Evolutionary conservation across 169 alveolate species (phyloP).

Genomic region (Plasmodium fragile): DNA sequence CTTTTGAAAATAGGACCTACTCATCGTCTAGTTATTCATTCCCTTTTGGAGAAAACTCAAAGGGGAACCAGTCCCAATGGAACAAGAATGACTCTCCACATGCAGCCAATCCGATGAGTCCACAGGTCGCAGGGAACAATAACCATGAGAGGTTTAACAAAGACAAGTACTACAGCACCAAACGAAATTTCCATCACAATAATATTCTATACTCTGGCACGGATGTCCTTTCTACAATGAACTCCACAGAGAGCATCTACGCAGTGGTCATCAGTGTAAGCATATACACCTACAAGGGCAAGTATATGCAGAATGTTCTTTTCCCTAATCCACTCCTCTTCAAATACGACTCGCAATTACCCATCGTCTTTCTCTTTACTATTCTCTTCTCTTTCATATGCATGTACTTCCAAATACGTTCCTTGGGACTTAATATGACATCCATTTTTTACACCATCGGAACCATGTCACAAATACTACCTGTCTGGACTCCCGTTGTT

Average conservation of each 20-base stretch:
- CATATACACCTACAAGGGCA: slow-evolving; percentile 94
- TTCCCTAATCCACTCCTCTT: slow-evolving; percentile 91
- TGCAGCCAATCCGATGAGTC: not conserved
- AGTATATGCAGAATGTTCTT: slow-evolving; percentile 93
- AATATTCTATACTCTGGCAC: slow-evolving; percentile 86
- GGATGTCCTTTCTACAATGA: slow-evolving; percentile 80
- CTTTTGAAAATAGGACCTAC: not conserved
- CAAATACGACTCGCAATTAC: slow-evolving; percentile 87
- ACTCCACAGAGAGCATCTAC: slow-evolving; percentile 79
- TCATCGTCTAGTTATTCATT: not conserved
- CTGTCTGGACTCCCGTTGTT: slow-evolving; percentile 97
- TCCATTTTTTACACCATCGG: slow-evolving; percentile 91
- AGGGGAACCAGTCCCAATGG: not conserved
- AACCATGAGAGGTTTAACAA: not conserved
- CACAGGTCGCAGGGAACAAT: not conserved
- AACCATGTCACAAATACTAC: slow-evolving; percentile 89
- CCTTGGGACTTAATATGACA: slow-evolving; percentile 87
- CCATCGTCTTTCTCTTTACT: slow-evolving; percentile 83
- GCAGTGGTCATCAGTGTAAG: slow-evolving; percentile 95
- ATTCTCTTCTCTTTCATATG: slow-evolving; percentile 81
- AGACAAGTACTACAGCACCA: not conserved
- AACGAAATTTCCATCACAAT: slow-evolving; percentile 7
- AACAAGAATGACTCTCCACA: not conserved
- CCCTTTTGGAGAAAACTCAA: not conserved
- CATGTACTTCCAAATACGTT: slow-evolving; percentile 81